Percentiles rank a stretch among this genome's conserved stretches.
phyloP scores from a whole-genome alignment of 1,139 yeast species.

The Kurtzmaniella quercitrusa region DNA sequence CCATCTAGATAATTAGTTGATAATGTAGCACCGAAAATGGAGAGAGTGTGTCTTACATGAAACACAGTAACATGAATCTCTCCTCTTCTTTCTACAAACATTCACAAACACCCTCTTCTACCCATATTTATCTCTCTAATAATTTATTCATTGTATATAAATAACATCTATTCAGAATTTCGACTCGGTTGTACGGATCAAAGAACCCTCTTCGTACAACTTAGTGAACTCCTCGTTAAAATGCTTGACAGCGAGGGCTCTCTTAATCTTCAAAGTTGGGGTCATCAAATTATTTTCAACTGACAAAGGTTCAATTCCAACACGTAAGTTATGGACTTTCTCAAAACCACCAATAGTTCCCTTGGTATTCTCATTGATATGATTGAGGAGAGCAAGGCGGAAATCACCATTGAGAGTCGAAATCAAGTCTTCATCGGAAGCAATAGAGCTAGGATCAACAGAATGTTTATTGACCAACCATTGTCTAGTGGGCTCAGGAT shows the following conservation, averaged over 20 bases:
- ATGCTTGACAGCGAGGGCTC: conserved; percentile 33
- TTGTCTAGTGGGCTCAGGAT: conserved; percentile 22
- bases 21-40: too few relatives aligned
- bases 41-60: too few relatives aligned
- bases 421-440: conserved; percentile 19
- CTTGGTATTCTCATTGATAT: conserved; percentile 24
- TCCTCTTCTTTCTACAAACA: too few relatives aligned
- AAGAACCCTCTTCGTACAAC: conserved; percentile 26
- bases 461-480: conserved; percentile 18
- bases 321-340: conserved; percentile 29
- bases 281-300: conserved; percentile 37
- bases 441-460: conserved; percentile 12
- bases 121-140: neutral
- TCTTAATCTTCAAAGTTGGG: conserved; percentile 38
- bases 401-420: conserved; percentile 22
- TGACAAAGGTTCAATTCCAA: conserved; percentile 37
- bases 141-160: neutral
- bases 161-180: conserved; percentile 10
- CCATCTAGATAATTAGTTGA: neutral
- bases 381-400: conserved; percentile 21
- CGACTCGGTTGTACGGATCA: conserved; percentile 14
- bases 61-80: too few relatives aligned
- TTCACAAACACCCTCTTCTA: too few relatives aligned
- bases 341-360: conserved; percentile 31
- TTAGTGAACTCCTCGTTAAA: conserved; percentile 19